These are phyloP conservation scores for Pseudoscleropodium purum DNA, from an alignment of 225 moss, liverwort and hornwort genomes.

Conservation along the genomic window DNA sequence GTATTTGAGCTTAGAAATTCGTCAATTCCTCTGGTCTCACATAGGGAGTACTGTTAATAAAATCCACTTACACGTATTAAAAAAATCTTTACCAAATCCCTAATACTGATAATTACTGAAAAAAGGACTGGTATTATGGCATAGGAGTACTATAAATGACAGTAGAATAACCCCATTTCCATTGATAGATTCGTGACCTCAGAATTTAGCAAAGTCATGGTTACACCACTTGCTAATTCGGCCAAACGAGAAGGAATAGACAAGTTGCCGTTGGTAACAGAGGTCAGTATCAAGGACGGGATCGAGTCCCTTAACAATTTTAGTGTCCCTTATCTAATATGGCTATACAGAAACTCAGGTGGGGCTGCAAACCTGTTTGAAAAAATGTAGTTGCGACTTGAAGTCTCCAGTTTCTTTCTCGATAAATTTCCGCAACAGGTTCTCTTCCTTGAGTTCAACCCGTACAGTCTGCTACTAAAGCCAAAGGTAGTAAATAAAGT, in stretches of 20 bases:
- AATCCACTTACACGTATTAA: not conserved
- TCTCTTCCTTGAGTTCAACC: slow-evolving; percentile 44
- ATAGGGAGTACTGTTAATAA: not conserved
- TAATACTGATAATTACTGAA: not conserved
- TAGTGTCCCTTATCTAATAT: not conserved
- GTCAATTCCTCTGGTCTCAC: not conserved
- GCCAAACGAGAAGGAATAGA: too few species aligned
- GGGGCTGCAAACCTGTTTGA: slow-evolving; percentile 10
- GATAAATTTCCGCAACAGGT: slow-evolving; percentile 28
- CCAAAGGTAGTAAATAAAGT: not conserved
- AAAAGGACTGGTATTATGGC: not conserved
- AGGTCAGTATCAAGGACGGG: too few species aligned
- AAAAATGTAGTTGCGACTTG: not conserved
- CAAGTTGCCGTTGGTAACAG: not conserved
- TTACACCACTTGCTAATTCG: not conserved
- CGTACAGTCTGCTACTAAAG: slow-evolving; percentile 1
- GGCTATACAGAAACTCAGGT: not conserved
- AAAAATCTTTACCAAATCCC: not conserved
- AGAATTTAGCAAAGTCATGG: not conserved
- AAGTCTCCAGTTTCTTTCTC: slow-evolving; percentile 31
- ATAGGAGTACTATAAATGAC: not conserved
- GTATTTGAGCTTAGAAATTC: not conserved
- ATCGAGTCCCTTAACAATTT: not conserved
- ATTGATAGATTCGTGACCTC: too few species aligned
- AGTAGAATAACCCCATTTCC: not conserved